A percentile compares a stretch with the other conserved stretches of the same genome.
Evolutionary conservation across 2,329 filamentous ascomycete genomes (phyloP).

Genomic region (Elsinoe necatrix): DNA sequence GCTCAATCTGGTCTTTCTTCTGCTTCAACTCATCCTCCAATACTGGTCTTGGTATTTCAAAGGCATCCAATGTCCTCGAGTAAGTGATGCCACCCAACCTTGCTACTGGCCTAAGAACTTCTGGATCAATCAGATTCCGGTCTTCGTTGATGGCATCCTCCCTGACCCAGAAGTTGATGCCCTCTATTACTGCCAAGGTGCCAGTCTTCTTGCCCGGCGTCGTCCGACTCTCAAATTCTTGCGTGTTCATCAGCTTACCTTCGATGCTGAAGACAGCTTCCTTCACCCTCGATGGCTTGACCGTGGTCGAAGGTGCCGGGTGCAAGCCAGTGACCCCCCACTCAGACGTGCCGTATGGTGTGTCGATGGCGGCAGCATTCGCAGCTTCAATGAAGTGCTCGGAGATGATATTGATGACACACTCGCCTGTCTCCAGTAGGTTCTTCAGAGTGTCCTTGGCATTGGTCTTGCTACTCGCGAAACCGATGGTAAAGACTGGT

Average conservation of each 20-base stretch:
- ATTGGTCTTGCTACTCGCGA: constrained; percentile 46
- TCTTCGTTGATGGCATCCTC: constrained; percentile 82
- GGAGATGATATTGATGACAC: constrained; percentile 72
- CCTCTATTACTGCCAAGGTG: constrained; percentile 70
- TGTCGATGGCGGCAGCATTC: constrained; percentile 70
- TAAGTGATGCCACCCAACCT: constrained; percentile 84
- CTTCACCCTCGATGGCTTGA: constrained; percentile 63
- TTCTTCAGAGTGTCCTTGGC: constrained; percentile 77
- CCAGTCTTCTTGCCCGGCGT: constrained; percentile 66
- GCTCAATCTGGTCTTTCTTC: constrained; percentile 45
- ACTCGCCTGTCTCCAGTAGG: constrained; percentile 62
- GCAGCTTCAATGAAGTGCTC: constrained; percentile 82
- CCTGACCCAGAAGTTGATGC: constrained; percentile 76
- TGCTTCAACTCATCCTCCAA: constrained; percentile 39
- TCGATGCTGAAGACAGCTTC: constrained; percentile 81
- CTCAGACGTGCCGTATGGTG: constrained; percentile 67
- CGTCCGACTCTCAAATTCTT: constrained; percentile 68
- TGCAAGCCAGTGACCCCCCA: constrained; percentile 73
- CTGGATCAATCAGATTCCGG: constrained; percentile 63
- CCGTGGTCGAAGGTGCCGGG: constrained; percentile 55
- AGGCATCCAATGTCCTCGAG: constrained; percentile 56
- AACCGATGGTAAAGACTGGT: constrained; percentile 65
- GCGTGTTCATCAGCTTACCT: constrained; percentile 61
- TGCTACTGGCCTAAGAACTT: constrained; percentile 65
- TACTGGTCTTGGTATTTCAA: constrained; percentile 60